Evolutionary conservation across 2,329 filamentous ascomycete genomes (phyloP).

Genomic region (Colletotrichum sp.): DNA sequence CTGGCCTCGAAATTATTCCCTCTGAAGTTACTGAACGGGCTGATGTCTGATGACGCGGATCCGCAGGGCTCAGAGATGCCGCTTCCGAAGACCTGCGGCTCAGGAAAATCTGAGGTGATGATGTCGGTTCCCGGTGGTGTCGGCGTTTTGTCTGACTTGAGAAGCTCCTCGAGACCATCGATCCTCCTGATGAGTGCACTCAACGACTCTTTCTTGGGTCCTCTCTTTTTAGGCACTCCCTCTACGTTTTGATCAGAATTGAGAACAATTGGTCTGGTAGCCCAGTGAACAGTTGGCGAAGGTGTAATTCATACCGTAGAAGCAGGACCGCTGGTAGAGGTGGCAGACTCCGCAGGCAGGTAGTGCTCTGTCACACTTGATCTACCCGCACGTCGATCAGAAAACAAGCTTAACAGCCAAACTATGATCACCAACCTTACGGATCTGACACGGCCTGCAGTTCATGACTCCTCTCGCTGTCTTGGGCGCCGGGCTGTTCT

Average conservation of each 20-base stretch:
- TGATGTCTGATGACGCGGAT: conserved; percentile 4
- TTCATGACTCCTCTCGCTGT: conserved; percentile 5
- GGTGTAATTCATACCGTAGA: background rate
- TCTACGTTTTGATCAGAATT: background rate
- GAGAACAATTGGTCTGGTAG: background rate
- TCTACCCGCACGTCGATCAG: conserved; percentile 15
- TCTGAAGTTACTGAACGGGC: background rate
- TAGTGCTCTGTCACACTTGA: conserved; percentile 18
- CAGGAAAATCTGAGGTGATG: background rate
- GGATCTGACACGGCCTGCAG: conserved; percentile 13
- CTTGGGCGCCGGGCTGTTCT: background rate
- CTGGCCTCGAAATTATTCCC: background rate
- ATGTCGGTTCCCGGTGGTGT: conserved; percentile 6
- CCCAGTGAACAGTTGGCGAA: background rate
- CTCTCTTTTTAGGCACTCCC: conserved; percentile 8
- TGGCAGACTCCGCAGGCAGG: conserved; percentile 15
- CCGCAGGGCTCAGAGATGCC: background rate
- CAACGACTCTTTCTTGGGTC: conserved; percentile 12
- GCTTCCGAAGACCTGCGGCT: background rate
- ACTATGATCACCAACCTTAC: background rate
- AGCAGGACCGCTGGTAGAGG: conserved; percentile 14
- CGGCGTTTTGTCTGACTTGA: conserved; percentile 12
- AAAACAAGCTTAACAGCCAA: background rate
- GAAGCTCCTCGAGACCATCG: conserved; percentile 15
- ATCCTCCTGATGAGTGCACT: conserved; percentile 13